Evolutionary conservation across 169 alveolate species (phyloP), one percentile per base, ranked within the genome.

Genomic region (Cystoisospora suis): DNA sequence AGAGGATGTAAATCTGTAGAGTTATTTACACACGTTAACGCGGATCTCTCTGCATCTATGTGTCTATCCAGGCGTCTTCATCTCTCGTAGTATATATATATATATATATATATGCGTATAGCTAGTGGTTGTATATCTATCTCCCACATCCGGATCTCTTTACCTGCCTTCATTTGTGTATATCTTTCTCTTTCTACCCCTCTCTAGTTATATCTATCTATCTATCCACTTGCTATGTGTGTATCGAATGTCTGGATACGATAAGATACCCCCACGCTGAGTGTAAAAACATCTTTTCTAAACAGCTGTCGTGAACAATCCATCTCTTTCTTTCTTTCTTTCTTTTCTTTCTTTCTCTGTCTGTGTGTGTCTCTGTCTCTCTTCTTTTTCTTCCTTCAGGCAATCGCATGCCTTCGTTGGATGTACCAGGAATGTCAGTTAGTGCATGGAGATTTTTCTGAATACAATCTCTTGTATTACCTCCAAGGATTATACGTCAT

Each of bases 381-480:
- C 20, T 9, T 20, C 61, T 42, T 40, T 34, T 59, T 47, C 56
- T 87, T 65, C 83, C 20, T 88, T 27, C 90, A 92, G 87, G 40
- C 53, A 23, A 88, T 87, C 80, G 56, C 86, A 61, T 75, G 61
- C 86, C 45, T 88, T 59, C 91, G 94, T 32, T 3, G 36, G 34
- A 79, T 92, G 46, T 91, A 72, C 40, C 94, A 92, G 72, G 58
- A n/a, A 70, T 98, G 99, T 92, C 97, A 96, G 85, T 95, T 99
- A 81, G 99, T 99, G 5, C 99, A 99, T 93, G 99, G 99, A 20
- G 99, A 99, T 94, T 96, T 99, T 90, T 97, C 99, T 56, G 99
- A 98, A 92, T 99, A 98, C 95, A 99, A 99, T 95, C 88, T 98
- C 94, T 96, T 98, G 34, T 96, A 94, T 89, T 94, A 93, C 72